These are phyloP conservation scores for Serpula lacrymans DNA, from an alignment of 768 basidiomycete genomes.

Conservation along the genomic window DNA sequence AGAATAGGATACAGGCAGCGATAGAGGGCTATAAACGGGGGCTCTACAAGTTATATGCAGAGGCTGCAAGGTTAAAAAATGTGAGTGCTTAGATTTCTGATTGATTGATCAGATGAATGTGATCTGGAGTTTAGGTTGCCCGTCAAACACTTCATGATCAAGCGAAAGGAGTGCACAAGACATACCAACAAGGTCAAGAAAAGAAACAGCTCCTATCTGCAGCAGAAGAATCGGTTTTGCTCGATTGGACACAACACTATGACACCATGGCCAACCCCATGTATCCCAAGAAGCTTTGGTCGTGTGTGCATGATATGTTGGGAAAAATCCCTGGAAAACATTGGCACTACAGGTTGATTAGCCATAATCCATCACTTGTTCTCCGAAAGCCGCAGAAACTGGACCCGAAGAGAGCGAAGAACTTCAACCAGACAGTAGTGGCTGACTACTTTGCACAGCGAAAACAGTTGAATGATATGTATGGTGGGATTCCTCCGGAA, in stretches of 20 bases:
- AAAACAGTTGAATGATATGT: not conserved
- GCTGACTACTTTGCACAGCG: conserved; percentile 1
- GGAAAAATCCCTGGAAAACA: not conserved
- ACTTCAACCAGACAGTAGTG: conserved; percentile 6
- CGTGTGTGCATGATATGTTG: not conserved
- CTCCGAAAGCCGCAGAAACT: not conserved
- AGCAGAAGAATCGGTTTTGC: conserved; percentile 1
- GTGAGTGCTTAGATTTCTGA: too few species aligned
- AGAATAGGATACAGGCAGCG: too few species aligned
- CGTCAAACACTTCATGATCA: conserved; percentile 4
- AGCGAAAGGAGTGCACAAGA: not conserved
- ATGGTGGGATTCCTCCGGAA: conserved; percentile 4
- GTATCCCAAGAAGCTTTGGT: conserved; percentile 1
- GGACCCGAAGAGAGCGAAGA: conserved; percentile 5
- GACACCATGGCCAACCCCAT: not conserved
- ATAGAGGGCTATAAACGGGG: too few species aligned
- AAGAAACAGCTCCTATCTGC: not conserved
- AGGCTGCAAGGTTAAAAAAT: too few species aligned
- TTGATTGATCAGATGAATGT: too few species aligned
- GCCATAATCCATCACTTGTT: not conserved
- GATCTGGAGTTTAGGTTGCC: too few species aligned
- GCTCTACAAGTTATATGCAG: too few species aligned
- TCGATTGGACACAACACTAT: not conserved
- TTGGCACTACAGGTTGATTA: conserved; percentile 1
- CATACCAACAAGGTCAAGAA: not conserved